Evolutionary conservation across 495 filamentous ascomycete genomes (phyloP), one percentile per base, ranked within the genome.

Genomic region (Oleoguttula mirabilis): DNA sequence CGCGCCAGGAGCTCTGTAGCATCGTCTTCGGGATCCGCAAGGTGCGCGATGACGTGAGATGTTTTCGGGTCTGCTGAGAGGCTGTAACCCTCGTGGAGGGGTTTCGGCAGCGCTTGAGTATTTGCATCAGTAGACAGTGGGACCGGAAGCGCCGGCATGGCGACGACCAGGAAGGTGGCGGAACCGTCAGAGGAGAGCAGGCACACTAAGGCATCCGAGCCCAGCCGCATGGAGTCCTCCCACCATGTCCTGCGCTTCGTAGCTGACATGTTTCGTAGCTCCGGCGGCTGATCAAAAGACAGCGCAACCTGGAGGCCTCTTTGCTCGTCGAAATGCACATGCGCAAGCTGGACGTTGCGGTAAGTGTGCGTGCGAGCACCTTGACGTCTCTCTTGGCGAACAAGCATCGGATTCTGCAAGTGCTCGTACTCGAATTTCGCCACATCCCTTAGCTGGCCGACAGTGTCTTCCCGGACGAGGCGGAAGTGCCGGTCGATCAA

Each of bases 401-500:
- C n/a, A n/a, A n/a, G n/a, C n/a, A n/a, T n/a, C 10, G 47, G 43
- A 10, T 55, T 48, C 16, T 51, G 45, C 10, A 56, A 50, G 16
- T 39, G 54, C 27, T 45, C 55, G 32, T 68, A 55, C 14, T 69
- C 62, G 3, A 58, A 43, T 11, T 59, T 59, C 4, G 79, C 65
- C 4, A 69, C 68, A 51, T 82, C 75, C 32, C 73, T 60, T 2
- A 83, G 62, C 47, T 73, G 72, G 3, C 78, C 77, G 1, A 79
- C 56, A 1, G 69, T 77, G 54, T 84, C 77, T 58, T 81, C 76
- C 10, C 79, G 64, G 5, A 82, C 59, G 3, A 85, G 66, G 14
- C 80, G 67, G 43, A 86, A 84, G 47, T 86, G 76, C 39, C 75
- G 62, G 51, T 88, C 80, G 0, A 88, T 56, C 0, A 82, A 63